Evolutionary conservation across 208 protist genomes (phyloP), one percentile per base, ranked within the genome.

Genomic region (Naegleria lovaniensis): DNA sequence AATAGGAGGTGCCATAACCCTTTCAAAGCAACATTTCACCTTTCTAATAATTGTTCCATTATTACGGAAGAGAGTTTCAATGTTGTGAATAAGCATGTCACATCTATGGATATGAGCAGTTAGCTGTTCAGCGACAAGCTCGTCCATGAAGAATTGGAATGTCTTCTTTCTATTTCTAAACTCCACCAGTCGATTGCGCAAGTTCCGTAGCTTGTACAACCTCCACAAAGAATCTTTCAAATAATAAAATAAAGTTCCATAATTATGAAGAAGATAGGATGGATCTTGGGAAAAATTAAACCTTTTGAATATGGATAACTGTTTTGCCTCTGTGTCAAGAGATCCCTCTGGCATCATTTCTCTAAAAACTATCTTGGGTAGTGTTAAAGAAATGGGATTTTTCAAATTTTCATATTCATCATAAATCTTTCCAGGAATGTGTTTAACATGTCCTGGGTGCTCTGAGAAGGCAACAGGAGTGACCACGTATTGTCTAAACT

Each of bases 91-190:
- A 36, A 79, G 29, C 7, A 36, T 36, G n/a, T 79, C 25, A 79
- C 67, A 79, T 36, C 67, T 36, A 6, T 36, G 6, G 9, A 79
- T 25, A 13, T 79, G 29, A 13, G 19, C n/a, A 33, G 19, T 36
- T 33, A 79, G 36, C 7, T 79, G 67, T 36, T 36, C 29, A 36
- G 25, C 6, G 9, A 79, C 6, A 36, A 79, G 9, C 67, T 79
- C 67, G n/a, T 79, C 67, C 67, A 79, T 79, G 0, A 79, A 79
- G n/a, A 79, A 79, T 79, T 79, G 67, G 25, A 79, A 79, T 36
- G 6, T 9, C 7, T 33, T 33, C 67, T 79, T 79, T 36, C 67
- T 79, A 79, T 79, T n/a, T 79, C 67, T 79, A n/a, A 36, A 79
- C 9, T 79, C 67, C 0, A 79, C 67, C 0, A 79, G 13, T 79